Evolutionary conservation across 2,329 filamentous ascomycete species (phyloP), one percentile per base, ranked within the genome.

Genomic region (Alternaria brassicicola): DNA sequence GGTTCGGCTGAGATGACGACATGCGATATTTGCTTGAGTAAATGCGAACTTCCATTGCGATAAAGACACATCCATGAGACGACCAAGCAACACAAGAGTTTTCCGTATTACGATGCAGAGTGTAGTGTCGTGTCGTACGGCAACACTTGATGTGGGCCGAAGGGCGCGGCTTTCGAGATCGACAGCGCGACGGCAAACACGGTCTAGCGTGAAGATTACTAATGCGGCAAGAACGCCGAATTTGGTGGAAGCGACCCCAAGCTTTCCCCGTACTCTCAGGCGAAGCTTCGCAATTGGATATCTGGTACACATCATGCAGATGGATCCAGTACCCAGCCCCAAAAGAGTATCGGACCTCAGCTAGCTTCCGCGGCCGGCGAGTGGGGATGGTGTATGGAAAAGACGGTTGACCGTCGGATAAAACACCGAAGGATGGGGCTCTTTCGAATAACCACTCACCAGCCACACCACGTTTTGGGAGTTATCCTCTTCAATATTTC

Each of bases 321-420:
- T 49, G 15, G 35, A 50, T 19, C 13, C 19, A 28, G 26, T 31
- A 26, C 12, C 36, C 36, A 50, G 17, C n/a, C 41, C 28, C 4
- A 31, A 45, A 12, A 36, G n/a, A 47, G 21, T 7, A 35, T 42
- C 52, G 47, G 8, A 48, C 45, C 21, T 23, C 4, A 50, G 55
- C 52, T 69, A 67, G 66, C 31, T 41, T 69, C 66, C 66, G 65
- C 66, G 63, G 63, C 65, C 66, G 65, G 62, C 42, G 63, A 38
- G 42, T 52, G 61, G 55, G 45, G 53, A 51, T 15, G 25, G 30
- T 61, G 23, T 35, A 39, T 38, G 30, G 33, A 26, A 19, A 19
- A 45, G 15, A 36, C 36, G 28, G 52, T 49, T 55, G 30, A 42
- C 56, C 52, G 56, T 62, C 59, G 59, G 59, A 50, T 48, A 59